A percentile compares a stretch with the other conserved stretches of the same genome.
phyloP scores from a whole-genome alignment of 2,329 filamentous ascomycete genomes.

The Stemphylium beticola region DNA sequence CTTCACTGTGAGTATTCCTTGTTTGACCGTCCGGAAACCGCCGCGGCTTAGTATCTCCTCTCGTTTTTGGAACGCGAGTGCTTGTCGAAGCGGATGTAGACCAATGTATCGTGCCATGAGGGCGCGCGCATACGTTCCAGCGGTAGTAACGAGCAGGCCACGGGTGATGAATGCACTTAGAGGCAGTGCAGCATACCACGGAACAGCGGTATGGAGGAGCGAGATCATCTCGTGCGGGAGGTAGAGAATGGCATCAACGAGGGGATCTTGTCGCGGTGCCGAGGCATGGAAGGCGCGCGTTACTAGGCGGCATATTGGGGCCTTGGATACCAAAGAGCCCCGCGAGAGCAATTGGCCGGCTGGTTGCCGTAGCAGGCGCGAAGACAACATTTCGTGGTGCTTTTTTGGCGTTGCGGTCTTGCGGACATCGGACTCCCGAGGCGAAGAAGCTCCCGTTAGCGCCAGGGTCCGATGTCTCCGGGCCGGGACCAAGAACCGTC shows the following conservation, averaged over 20 bases:
- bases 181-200: conserved; percentile 63
- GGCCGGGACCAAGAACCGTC: conserved; percentile 30
- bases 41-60: conserved; percentile 27
- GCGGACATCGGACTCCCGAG: conserved; percentile 20
- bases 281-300: conserved; percentile 60
- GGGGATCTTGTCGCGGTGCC: conserved; percentile 43
- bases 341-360: conserved; percentile 34
- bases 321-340: conserved; percentile 4
- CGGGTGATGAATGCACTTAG: conserved; percentile 61
- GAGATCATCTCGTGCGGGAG: conserved; percentile 56
- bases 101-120: conserved; percentile 51
- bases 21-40: conserved; percentile 27
- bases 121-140: conserved; percentile 51
- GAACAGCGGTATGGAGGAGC: conserved; percentile 59
- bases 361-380: conserved; percentile 29
- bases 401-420: conserved; percentile 8
- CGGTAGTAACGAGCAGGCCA: conserved; percentile 54
- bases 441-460: conserved; percentile 20
- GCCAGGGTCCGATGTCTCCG: conserved; percentile 23
- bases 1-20: conserved; percentile 18
- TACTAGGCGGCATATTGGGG: conserved; percentile 6
- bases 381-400: conserved; percentile 30
- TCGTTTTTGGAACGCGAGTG: conserved; percentile 33
- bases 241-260: conserved; percentile 53
- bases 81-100: conserved; percentile 51